These are phyloP conservation scores for Penicillium argentinense DNA, from an alignment of 495 filamentous ascomycete species.

Conservation along the genomic window DNA sequence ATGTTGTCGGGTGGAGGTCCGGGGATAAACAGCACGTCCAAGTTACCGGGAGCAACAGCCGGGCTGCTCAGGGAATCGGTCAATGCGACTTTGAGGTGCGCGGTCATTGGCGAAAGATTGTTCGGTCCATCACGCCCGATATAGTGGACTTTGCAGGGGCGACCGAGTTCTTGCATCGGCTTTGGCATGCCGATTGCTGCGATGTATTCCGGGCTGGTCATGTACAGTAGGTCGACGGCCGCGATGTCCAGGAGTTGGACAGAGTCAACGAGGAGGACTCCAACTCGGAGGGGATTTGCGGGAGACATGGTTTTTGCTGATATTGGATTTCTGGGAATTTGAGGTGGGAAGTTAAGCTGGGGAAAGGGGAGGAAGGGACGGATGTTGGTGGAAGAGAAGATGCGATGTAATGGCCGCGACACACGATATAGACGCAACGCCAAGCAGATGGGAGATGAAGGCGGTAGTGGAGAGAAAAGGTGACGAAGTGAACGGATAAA, in stretches of 20 bases:
- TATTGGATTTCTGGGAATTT: too few species aligned
- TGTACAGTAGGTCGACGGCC: constrained; percentile 47
- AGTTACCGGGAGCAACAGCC: constrained; percentile 44
- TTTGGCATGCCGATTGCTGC: constrained; percentile 28
- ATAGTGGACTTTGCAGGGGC: constrained; percentile 43
- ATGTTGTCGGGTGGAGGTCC: constrained; percentile 45
- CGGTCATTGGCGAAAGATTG: constrained; percentile 32
- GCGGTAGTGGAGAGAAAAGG: too few species aligned
- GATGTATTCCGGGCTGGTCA: constrained; percentile 47
- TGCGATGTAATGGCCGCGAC: too few species aligned
- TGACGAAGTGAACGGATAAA: too few species aligned
- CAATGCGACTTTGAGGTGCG: constrained; percentile 29
- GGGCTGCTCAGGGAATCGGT: constrained; percentile 42
- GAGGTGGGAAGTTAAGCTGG: too few species aligned
- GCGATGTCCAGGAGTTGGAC: constrained; percentile 52
- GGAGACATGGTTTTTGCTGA: too few species aligned
- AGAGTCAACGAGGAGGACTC: constrained; percentile 43
- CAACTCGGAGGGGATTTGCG: constrained; percentile 29
- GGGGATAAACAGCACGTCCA: constrained; percentile 54
- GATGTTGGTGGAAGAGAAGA: too few species aligned
- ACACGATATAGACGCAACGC: too few species aligned
- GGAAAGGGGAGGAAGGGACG: too few species aligned
- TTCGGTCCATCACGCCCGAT: constrained; percentile 35
- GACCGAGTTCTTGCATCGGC: constrained; percentile 36
- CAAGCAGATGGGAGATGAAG: too few species aligned